A percentile compares a stretch with the other conserved stretches of the same genome.
These are phyloP conservation scores for Starmerella tilneyi DNA, from an alignment of 805 yeast species.

Conservation along the genomic window DNA sequence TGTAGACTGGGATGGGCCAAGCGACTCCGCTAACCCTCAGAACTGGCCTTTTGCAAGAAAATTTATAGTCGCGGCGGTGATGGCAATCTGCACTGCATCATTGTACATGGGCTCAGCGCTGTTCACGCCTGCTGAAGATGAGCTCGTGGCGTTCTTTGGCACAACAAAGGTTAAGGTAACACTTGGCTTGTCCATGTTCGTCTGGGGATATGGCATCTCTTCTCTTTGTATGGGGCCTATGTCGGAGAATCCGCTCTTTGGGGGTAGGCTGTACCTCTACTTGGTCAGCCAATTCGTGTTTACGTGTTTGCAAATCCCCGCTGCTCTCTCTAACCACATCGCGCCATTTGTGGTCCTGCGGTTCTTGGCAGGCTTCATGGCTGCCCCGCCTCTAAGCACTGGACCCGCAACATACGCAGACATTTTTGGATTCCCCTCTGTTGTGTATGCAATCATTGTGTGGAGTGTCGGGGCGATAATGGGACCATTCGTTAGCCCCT, in stretches of 20 bases:
- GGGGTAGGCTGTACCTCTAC: constrained; percentile 43
- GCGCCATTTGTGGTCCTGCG: constrained; percentile 44
- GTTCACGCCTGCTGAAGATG: too few relatives aligned
- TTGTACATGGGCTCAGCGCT: constrained; percentile 53
- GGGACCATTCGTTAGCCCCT: constrained; percentile 51
- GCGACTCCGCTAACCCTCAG: constrained; percentile 40
- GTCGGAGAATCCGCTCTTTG: constrained; percentile 39
- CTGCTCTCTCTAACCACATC: constrained; percentile 42
- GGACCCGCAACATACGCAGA: constrained; percentile 52
- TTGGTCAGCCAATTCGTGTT: constrained; percentile 39
- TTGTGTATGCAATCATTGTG: constrained; percentile 40
- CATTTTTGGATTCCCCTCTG: constrained; percentile 35
- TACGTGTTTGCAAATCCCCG: constrained; percentile 45
- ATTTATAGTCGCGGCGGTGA: constrained; percentile 32
- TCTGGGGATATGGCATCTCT: constrained; percentile 51
- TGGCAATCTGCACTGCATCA: constrained; percentile 41
- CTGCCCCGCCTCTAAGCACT: constrained; percentile 48
- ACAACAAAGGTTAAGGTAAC: constrained; percentile 37
- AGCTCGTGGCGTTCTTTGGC: constrained; percentile 36
- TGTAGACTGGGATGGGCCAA: too few relatives aligned
- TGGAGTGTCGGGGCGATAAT: constrained; percentile 47
- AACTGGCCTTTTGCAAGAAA: constrained; percentile 46
- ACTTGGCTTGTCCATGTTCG: constrained; percentile 45
- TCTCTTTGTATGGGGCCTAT: constrained; percentile 48
- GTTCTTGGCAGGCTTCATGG: constrained; percentile 45